A percentile compares a stretch with the other conserved stretches of the same genome.
phyloP scores from a whole-genome alignment of 83 land plant genomes.

The Diphasiastrum complanatum region DNA sequence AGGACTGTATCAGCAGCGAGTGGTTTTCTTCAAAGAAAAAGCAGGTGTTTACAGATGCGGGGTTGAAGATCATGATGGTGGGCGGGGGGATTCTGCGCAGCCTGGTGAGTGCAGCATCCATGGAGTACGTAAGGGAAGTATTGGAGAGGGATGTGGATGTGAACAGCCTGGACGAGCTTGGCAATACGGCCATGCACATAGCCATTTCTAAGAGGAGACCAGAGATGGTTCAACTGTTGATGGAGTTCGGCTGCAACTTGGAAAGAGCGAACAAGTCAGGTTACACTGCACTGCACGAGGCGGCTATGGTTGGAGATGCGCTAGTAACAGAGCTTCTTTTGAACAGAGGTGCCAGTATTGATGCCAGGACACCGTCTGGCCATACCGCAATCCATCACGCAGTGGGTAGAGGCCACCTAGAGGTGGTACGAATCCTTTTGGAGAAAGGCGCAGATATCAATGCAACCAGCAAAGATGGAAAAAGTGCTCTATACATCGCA shows the following conservation, averaged over 20 bases:
- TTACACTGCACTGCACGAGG: slow-evolving; percentile 36
- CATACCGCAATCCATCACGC: slow-evolving; percentile 44
- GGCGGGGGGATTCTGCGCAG: slow-evolving; percentile 34
- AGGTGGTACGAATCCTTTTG: slow-evolving; percentile 35
- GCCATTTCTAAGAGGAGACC: slow-evolving; percentile 39
- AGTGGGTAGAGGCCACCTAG: slow-evolving; percentile 28
- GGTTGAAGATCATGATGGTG: slow-evolving; percentile 37
- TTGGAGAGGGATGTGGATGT: slow-evolving; percentile 39
- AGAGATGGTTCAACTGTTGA: slow-evolving; percentile 47
- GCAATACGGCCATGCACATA: slow-evolving; percentile 39
- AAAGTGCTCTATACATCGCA: slow-evolving; percentile 40
- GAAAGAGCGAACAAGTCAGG: slow-evolving; percentile 27
- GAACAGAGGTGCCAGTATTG: slow-evolving; percentile 30
- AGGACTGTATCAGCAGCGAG: slow-evolving; percentile 39
- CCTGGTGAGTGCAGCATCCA: slow-evolving; percentile 31
- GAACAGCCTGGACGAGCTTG: slow-evolving; percentile 31
- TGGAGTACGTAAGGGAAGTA: slow-evolving; percentile 43
- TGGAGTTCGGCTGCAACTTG: slow-evolving; percentile 40
- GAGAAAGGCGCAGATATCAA: slow-evolving; percentile 33
- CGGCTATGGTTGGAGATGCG: slow-evolving; percentile 38
- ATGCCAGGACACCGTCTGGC: slow-evolving; percentile 10
- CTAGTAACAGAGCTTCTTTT: slow-evolving; percentile 49
- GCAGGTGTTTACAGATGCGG: slow-evolving; percentile 46
- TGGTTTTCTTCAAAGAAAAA: slow-evolving; percentile 52
- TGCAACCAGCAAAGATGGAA: slow-evolving; percentile 27